Evolutionary conservation across 2,329 filamentous ascomycete genomes (phyloP), one percentile per base, ranked within the genome.

Genomic region (Paracoccidioides lutzii): DNA sequence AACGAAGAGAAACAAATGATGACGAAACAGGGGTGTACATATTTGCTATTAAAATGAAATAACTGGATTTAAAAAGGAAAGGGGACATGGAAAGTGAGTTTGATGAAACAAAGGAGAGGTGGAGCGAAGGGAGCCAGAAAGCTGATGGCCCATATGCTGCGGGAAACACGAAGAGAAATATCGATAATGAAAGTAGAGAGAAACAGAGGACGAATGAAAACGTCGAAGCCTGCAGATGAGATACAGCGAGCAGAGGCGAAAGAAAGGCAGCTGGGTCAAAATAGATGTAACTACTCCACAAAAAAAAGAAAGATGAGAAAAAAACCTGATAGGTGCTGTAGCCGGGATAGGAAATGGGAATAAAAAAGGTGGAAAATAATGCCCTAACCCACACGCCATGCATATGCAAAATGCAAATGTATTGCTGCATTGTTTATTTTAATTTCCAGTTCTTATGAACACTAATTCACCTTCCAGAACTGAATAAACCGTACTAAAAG

Each of bases 1-100:
- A 40, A 32, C 5, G 3, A 52, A 33, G 6, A 30, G 7, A 6
- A 10, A 43, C 9, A 33, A 52, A 28, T 14, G n/a, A 50, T 32
- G 7, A 32, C 8, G 33, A 50, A 52, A 52, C 2, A 33, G 15
- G 49, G 12, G 15, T 7, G 8, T 53, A 52, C 4, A 52, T 52
- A 38, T 51, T 40, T 51, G 41, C 35, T 35, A 52, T 52, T 52
- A 52, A 28, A 52, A 41, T 5, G 22, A 52, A 52, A 45, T 33
- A 56, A 38, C 35, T 49, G 15, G 22, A 22, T 22, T 22, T 22
- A 22, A 22, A 50, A 49, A 28, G 40, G 30, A 54, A 38, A 49
- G 35, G 35, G 5, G 15, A 12, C 14, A n/a, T 15, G 22, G 49
- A 43, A 41, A 33, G 32, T 37, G 15, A 50, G 40, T 10, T 40